These are phyloP conservation scores for Alliaria petiolata DNA, from an alignment of 345 rosid species.

Conservation along the genomic window DNA sequence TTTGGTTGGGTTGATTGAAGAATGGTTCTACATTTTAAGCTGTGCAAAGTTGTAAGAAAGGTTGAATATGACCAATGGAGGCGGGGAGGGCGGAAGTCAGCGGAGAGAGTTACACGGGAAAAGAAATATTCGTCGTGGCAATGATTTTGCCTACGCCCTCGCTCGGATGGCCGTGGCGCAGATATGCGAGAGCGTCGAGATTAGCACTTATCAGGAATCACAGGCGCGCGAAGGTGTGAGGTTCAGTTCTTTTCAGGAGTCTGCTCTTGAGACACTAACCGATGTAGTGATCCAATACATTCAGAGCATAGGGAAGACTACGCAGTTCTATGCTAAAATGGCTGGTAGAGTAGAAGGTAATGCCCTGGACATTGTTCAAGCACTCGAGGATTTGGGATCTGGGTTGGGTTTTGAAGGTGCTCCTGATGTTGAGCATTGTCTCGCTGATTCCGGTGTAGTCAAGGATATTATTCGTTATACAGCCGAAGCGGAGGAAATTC, in stretches of 20 bases:
- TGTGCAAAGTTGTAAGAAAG: constrained; percentile 58
- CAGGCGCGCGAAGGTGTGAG: constrained; percentile 72
- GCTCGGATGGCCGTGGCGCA: constrained; percentile 68
- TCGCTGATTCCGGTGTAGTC: constrained; percentile 55
- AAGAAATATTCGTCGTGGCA: constrained; percentile 33
- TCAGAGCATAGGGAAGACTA: constrained; percentile 51
- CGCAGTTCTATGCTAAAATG: constrained; percentile 54
- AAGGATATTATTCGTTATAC: constrained; percentile 66
- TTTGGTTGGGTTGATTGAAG: constrained; percentile 28
- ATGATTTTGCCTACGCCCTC: constrained; percentile 50
- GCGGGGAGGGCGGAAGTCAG: constrained; percentile 62
- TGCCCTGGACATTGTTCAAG: constrained; percentile 65
- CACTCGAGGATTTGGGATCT: constrained; percentile 63
- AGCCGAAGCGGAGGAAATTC: constrained; percentile 45
- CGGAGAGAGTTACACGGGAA: constrained; percentile 36
- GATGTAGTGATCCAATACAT: constrained; percentile 57
- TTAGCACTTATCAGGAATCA: constrained; percentile 18
- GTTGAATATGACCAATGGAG: constrained; percentile 95
- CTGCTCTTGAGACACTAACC: constrained; percentile 63
- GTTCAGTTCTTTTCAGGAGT: constrained; percentile 69
- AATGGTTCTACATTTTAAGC: constrained; percentile 33
- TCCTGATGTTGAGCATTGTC: constrained; percentile 58
- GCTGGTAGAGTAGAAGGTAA: constrained; percentile 69
- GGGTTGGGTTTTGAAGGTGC: constrained; percentile 64
- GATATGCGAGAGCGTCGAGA: constrained; percentile 29